Evolutionary conservation across 192 early-diverging fungal genomes (phyloP).

Genomic region (Nowakowskiella sp.): DNA sequence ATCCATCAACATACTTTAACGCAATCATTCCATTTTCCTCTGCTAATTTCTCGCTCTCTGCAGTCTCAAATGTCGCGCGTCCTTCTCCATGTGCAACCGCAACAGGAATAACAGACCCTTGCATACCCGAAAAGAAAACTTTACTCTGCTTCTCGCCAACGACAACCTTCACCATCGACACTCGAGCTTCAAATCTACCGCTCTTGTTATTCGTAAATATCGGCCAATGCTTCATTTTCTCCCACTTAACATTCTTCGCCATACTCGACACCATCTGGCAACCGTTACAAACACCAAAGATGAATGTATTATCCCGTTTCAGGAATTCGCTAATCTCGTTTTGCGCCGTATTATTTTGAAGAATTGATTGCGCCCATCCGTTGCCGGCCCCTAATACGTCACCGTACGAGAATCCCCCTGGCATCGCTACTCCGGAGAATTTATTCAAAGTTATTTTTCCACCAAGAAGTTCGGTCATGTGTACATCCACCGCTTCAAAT

Average conservation of each 20-base stretch:
- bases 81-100: slow-evolving; percentile 98
- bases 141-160: slow-evolving; percentile 15
- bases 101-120: slow-evolving; percentile 81
- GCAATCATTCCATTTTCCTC: slow-evolving; percentile 42
- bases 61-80: slow-evolving; percentile 64
- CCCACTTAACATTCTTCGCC: slow-evolving; percentile 75
- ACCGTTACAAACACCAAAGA: slow-evolving; percentile 96
- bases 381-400: slow-evolving; percentile 98
- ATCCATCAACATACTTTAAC: slow-evolving; percentile 77
- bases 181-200: slow-evolving; percentile 94
- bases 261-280: slow-evolving; percentile 95
- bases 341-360: slow-evolving; percentile 63
- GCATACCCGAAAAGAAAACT: slow-evolving; percentile 90
- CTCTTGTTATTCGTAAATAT: slow-evolving; percentile 83
- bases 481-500: slow-evolving; percentile 90
- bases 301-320: slow-evolving; percentile 79
- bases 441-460: slow-evolving; percentile 42
- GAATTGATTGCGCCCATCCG: slow-evolving; percentile 92
- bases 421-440: slow-evolving; percentile 85
- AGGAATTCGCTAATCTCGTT: slow-evolving; percentile 77
- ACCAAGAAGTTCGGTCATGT: slow-evolving; percentile 91
- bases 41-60: slow-evolving; percentile 31
- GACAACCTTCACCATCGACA: slow-evolving; percentile 65
- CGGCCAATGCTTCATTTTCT: slow-evolving; percentile 84
- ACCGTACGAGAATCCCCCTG: slow-evolving; percentile 98